Conservation (phyloP, 768 basidiomycete genomes). For the Leccinum variicolor region DNA sequence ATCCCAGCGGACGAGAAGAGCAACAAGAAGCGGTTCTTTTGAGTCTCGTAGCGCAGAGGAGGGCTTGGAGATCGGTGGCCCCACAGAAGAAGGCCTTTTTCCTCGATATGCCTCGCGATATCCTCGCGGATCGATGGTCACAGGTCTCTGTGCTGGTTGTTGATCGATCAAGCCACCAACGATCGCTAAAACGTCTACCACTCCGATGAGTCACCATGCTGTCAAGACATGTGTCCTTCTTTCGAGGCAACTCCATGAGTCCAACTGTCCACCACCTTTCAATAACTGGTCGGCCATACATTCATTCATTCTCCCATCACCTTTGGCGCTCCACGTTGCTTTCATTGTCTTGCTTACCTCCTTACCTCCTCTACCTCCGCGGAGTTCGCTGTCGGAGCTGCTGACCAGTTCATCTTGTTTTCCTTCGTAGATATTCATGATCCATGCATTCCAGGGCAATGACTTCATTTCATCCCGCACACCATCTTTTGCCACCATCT, state of each 20-base stretch:
- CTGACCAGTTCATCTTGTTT: background rate
- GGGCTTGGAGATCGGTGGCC: background rate
- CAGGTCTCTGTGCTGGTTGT: background rate
- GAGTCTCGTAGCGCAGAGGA: slow-evolving; percentile 1
- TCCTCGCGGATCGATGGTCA: slow-evolving; percentile 14
- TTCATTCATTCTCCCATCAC: background rate
- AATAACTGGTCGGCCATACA: background rate
- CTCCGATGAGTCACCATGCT: background rate
- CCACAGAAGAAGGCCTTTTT: background rate
- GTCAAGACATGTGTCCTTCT: background rate
- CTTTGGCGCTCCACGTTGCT: background rate
- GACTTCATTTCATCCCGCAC: background rate
- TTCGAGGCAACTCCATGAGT: background rate
- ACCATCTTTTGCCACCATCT: slow-evolving; percentile 13
- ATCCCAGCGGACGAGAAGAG: slow-evolving; percentile 71
- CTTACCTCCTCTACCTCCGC: background rate
- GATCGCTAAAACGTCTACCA: background rate
- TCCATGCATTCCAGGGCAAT: background rate
- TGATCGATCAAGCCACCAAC: slow-evolving; percentile 13
- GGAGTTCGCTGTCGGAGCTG: background rate
- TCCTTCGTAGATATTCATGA: slow-evolving; percentile 9
- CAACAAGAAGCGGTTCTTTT: slow-evolving; percentile 75
- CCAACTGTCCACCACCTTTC: background rate
- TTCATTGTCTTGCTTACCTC: background rate
- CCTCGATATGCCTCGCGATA: slow-evolving; percentile 4